A percentile compares a stretch with the other conserved stretches of the same genome.
Evolutionary conservation across 2,329 filamentous ascomycete genomes (phyloP).

Genomic region (Xylariaceae sp.): DNA sequence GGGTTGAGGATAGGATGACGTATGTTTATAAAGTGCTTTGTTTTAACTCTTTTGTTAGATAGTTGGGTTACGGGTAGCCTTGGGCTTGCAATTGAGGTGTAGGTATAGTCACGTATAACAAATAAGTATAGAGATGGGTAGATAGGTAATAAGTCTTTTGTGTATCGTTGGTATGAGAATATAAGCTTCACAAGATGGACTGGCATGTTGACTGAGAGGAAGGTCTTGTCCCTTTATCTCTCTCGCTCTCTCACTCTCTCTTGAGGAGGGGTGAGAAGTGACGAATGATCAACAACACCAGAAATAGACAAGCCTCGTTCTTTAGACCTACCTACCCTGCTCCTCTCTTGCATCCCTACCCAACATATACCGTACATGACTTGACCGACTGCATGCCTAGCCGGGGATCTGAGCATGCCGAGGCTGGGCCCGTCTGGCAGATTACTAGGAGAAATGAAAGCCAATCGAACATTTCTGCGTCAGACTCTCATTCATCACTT

Average conservation of each 20-base stretch:
- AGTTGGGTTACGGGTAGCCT: background rate
- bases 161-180: constrained; percentile 18
- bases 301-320: constrained; percentile 15
- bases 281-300: constrained; percentile 27
- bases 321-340: constrained; percentile 5
- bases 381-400: constrained; percentile 11
- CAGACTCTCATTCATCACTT: no score
- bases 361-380: constrained; percentile 4
- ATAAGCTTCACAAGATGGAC: background rate
- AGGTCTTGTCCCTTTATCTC: constrained; percentile 19
- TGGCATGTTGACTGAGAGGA: background rate
- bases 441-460: constrained; percentile 13
- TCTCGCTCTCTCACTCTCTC: constrained; percentile 10
- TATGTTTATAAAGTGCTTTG: constrained; percentile 1
- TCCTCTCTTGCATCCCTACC: constrained; percentile 17
- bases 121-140: background rate
- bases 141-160: constrained; percentile 9
- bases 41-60: background rate
- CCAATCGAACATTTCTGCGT: constrained; percentile 4
- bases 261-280: constrained; percentile 14
- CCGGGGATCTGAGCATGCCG: constrained; percentile 21
- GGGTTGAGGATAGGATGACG: constrained; percentile 15
- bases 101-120: background rate
- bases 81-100: background rate
- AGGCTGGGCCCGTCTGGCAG: constrained; percentile 18